These are phyloP conservation scores for Lecanicillium sp. DNA, from an alignment of 2,329 filamentous ascomycete genomes.

Conservation along the genomic window DNA sequence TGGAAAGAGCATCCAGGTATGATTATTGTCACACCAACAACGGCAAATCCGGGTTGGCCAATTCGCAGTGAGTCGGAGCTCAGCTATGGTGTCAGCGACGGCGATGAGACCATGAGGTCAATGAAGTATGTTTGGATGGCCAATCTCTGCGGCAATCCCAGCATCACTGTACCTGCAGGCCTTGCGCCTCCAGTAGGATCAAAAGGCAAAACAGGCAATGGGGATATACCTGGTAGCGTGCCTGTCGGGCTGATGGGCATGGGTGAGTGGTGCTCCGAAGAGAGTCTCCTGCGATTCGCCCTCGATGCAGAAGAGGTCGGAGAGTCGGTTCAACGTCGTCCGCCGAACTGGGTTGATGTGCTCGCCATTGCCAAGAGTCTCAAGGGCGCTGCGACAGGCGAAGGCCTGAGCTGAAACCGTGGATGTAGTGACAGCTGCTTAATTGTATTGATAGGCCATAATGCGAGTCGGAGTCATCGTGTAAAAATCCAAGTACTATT, in stretches of 20 bases:
- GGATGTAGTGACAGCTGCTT: not conserved
- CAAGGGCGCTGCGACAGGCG: not conserved
- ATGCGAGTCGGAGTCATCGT: not conserved
- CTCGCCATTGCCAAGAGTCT: constrained; percentile 24
- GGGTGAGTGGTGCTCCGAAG: constrained; percentile 47
- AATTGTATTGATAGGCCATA: too few relatives aligned
- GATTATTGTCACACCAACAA: constrained; percentile 64
- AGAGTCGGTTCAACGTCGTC: constrained; percentile 22
- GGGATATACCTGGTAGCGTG: constrained; percentile 30
- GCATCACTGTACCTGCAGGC: constrained; percentile 37
- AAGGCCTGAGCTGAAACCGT: not conserved
- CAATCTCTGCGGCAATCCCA: constrained; percentile 41
- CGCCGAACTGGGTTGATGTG: constrained; percentile 38
- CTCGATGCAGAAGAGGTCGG: constrained; percentile 36
- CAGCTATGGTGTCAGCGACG: constrained; percentile 34
- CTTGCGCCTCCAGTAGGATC: constrained; percentile 29
- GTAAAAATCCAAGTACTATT: not conserved
- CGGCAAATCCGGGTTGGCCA: constrained; percentile 37
- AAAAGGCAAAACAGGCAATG: constrained; percentile 21
- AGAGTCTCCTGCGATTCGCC: constrained; percentile 39
- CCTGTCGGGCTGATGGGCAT: constrained; percentile 48
- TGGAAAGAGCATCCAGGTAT: constrained; percentile 60
- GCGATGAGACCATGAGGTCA: constrained; percentile 34
- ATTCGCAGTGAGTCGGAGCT: constrained; percentile 28
- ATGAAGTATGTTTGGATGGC: constrained; percentile 46